Evolutionary conservation across 2,329 filamentous ascomycete species (phyloP), one percentile per base, ranked within the genome.

Genomic region (Fusarium sp.): DNA sequence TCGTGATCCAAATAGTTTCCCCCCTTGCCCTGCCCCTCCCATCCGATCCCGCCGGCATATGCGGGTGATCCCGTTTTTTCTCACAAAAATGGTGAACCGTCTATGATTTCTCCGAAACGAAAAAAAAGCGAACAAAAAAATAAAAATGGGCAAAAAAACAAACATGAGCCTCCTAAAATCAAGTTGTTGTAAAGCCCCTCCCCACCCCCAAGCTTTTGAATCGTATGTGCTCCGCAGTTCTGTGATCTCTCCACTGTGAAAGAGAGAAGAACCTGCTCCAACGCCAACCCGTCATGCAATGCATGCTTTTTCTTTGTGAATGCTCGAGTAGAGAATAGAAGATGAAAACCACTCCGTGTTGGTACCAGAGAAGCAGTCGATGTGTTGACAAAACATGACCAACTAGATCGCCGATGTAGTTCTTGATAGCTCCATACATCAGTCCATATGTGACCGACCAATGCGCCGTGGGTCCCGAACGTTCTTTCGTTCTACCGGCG

Each of bases 251-350:
- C 66, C 48, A 18, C 54, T 59, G 37, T 32, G 32, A 60, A 52
- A 45, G 32, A 71, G 61, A 67, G 27, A 45, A 57, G 45, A 52
- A 52, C n/a, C 59, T 58, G 35, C 32, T 67, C 60, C 74, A 77
- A 77, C 74, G 76, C 76, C 74, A 57, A 54, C 39, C 66, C 67
- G 61, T 70, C 45, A 41, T 62, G 60, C 34, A 66, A 76, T 73
- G 67, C 62, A 65, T 71, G 67, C 54, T 70, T 70, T 77, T 72
- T 77, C 68, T 74, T 39, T 70, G 63, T 50, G 50, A 71, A 70
- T 70, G 68, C 60, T 61, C 50, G 57, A 66, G 56, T 43, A 30
- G 45, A 64, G 61, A 58, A 60, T 58, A 43, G 34, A 45, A 48
- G 34, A 62, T 65, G 37, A 67, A 69, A 37, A 61, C 58, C 25